Percentiles rank a stretch among this genome's conserved stretches.
These are phyloP conservation scores for Sarocladium kiliense DNA, from an alignment of 2,329 filamentous ascomycete genomes.

Conservation along the genomic window DNA sequence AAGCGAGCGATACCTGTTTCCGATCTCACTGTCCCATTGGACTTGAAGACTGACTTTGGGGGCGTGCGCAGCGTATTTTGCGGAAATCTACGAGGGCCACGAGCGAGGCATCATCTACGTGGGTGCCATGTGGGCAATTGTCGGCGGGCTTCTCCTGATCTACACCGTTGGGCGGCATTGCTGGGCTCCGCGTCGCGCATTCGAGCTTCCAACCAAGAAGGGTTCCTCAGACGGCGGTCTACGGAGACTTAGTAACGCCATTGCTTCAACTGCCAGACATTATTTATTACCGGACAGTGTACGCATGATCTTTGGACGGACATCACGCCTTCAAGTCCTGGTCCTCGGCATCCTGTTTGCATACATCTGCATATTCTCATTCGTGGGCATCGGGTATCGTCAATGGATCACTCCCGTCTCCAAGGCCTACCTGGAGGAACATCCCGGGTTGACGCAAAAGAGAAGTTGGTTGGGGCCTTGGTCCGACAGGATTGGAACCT, in stretches of 20 bases:
- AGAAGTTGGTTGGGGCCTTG: constrained; percentile 62
- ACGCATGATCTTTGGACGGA: constrained; percentile 59
- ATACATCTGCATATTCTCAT: constrained; percentile 64
- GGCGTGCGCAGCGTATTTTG: constrained; percentile 35
- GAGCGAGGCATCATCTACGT: constrained; percentile 45
- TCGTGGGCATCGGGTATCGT: constrained; percentile 63
- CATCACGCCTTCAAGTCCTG: constrained; percentile 62
- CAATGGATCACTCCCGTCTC: constrained; percentile 64
- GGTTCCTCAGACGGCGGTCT: neutral
- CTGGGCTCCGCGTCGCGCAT: constrained; percentile 4
- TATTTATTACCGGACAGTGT: constrained; percentile 58
- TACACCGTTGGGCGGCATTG: constrained; percentile 29
- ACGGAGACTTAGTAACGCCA: constrained; percentile 26
- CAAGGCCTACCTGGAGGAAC: constrained; percentile 50
- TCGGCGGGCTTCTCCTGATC: constrained; percentile 36
- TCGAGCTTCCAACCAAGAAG: neutral
- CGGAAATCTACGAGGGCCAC: constrained; percentile 45
- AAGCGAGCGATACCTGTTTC: neutral
- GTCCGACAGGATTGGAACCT: constrained; percentile 61
- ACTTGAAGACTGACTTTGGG: neutral
- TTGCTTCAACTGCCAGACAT: constrained; percentile 36
- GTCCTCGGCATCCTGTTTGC: constrained; percentile 51
- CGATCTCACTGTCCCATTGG: neutral
- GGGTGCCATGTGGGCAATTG: constrained; percentile 43
- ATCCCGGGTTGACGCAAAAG: constrained; percentile 34